Evolutionary conservation across 2,329 filamentous ascomycete species (phyloP).

Genomic region (Fusarium sambucinum): DNA sequence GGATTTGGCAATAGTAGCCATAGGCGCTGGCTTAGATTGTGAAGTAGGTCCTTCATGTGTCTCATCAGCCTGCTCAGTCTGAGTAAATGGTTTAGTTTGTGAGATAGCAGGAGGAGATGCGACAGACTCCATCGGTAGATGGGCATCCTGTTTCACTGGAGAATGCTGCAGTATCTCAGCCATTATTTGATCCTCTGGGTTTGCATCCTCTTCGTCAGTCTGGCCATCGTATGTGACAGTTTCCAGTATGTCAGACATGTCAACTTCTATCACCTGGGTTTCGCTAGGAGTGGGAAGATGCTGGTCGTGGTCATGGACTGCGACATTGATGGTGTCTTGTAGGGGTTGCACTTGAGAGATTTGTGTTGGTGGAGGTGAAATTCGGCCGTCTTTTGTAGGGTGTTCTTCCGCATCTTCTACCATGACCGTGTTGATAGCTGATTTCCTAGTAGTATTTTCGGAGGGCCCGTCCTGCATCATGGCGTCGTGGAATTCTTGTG

Average conservation of each 20-base stretch:
- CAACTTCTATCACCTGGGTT: conserved; percentile 36
- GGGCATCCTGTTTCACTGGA: conserved; percentile 27
- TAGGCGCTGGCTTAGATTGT: conserved; percentile 34
- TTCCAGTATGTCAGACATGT: conserved; percentile 30
- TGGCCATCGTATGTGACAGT: conserved; percentile 16
- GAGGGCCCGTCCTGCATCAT: conserved; percentile 32
- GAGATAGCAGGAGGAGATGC: conserved; percentile 25
- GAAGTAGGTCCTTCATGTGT: conserved; percentile 21
- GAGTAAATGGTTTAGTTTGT: conserved; percentile 21
- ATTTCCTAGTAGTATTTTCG: conserved; percentile 13
- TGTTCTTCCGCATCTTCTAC: conserved; percentile 22
- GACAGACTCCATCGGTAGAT: conserved; percentile 21
- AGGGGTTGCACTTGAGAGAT: conserved; percentile 24
- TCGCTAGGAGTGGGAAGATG: conserved; percentile 43
- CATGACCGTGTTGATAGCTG: not conserved
- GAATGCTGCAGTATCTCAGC: conserved; percentile 48
- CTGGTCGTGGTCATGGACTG: conserved; percentile 19
- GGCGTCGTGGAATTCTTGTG: conserved; percentile 16
- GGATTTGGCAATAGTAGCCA: conserved; percentile 48
- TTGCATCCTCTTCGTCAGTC: conserved; percentile 42
- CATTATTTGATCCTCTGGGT: conserved; percentile 49
- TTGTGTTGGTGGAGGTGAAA: conserved; percentile 44
- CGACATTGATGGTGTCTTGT: conserved; percentile 25
- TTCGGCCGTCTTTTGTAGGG: conserved; percentile 30
- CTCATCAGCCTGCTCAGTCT: conserved; percentile 21